These are phyloP conservation scores for Goffeauzyma gilvescens DNA, from an alignment of 768 basidiomycete genomes.

Conservation along the genomic window DNA sequence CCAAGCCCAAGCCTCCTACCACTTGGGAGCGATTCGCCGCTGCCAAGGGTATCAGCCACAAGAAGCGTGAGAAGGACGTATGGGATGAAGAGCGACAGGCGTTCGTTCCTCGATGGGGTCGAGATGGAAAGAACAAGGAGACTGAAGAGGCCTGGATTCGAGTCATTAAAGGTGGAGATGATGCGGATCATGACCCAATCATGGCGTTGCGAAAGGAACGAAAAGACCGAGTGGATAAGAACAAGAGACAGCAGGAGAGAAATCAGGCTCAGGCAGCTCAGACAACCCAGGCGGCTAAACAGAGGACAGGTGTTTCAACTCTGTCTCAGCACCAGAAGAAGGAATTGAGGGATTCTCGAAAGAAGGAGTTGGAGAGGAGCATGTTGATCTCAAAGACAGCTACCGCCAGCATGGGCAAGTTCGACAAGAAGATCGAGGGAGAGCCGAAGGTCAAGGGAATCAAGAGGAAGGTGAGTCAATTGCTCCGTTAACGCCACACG, in stretches of 20 bases:
- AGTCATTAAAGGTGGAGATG: conserved; percentile 70
- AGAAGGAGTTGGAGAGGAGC: conserved; percentile 54
- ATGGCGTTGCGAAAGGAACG: conserved; percentile 58
- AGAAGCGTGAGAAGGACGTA: conserved; percentile 52
- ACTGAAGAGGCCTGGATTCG: conserved; percentile 74
- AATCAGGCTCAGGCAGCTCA: conserved; percentile 47
- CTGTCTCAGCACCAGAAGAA: conserved; percentile 15
- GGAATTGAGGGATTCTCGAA: conserved; percentile 38
- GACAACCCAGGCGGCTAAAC: neutral
- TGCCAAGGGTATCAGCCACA: conserved; percentile 79
- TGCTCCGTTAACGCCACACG: no score
- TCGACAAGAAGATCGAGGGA: conserved; percentile 73
- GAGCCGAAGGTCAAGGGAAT: conserved; percentile 69
- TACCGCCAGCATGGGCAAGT: conserved; percentile 84
- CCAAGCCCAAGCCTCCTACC: conserved; percentile 75
- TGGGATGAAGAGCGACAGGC: conserved; percentile 93
- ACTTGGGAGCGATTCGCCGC: conserved; percentile 95
- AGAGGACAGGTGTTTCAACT: neutral
- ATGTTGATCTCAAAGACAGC: conserved; percentile 58
- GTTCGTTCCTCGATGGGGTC: conserved; percentile 82
- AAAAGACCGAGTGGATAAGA: conserved; percentile 64
- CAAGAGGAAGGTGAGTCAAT: conserved; percentile 66
- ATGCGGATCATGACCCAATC: conserved; percentile 59
- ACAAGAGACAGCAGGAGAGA: conserved; percentile 52
- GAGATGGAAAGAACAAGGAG: conserved; percentile 64